Evolutionary conservation across 75 land plant genomes (phyloP), one percentile per base, ranked within the genome.

Genomic region (Chamaecyparis obtusa): DNA sequence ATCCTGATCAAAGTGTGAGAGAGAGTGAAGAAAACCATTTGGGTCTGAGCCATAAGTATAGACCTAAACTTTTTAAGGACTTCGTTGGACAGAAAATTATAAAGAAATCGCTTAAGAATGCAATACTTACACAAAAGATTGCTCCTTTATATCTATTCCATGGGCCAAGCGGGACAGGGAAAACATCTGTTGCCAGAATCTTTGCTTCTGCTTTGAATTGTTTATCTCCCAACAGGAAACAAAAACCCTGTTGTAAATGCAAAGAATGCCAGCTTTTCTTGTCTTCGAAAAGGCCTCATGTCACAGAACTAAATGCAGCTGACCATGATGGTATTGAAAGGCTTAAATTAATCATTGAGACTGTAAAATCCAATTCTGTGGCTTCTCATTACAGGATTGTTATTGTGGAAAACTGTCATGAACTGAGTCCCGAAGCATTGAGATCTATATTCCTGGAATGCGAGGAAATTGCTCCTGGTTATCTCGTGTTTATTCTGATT

Each of bases 121-220:
- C 96, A 21, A 83, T 95, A 37, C 83, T 88, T 8, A 94, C 86
- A 88, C 90, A 92, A 5, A 94, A 92, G 78, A 84, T 98, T 88
- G 94, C 95, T 15, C 94, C 98, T 6, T 87, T 98, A 27, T 98
- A 96, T 87, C 88, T 98, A 15, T 98, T 98, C 87, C 90, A 95
- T 80, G 99, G 99, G 36, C 95, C 95, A 5, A 93, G 93, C 9
- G 99, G 98, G 0, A 98, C 98, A 30, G 98, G 98, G 3, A 98
- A 98, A 87, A 95, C 96, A 19, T 89, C 96, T 19, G 87, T 93
- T 36, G 95, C 99, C 9, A 89, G 90, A 85, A 89, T 94, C 24
- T 94, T 95, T 82, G 91, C 94, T 43, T 89, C 92, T 39, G 94
- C 93, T 49, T 87, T 95, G 87, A 94, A 93, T 87, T 95, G 97